Evolutionary conservation across 805 yeast genomes (phyloP).

Genomic region (Brettanomyces naardenensis): DNA sequence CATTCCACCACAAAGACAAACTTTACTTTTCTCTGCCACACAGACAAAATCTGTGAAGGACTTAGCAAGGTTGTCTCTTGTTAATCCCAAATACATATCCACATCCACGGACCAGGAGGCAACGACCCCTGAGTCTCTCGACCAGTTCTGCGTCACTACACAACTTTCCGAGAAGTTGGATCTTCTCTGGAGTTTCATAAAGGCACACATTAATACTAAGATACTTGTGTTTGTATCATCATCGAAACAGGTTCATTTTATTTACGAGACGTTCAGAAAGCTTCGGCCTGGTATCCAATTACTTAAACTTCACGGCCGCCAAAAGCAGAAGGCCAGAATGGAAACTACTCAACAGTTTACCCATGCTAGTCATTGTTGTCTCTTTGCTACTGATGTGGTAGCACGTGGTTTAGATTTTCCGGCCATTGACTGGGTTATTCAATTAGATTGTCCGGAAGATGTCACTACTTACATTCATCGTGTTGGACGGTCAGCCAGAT

Average conservation of each 20-base stretch:
- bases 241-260: conserved; percentile 85
- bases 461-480: conserved; percentile 83
- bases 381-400: conserved; percentile 85
- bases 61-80: conserved; percentile 69
- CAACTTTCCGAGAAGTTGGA: conserved; percentile 78
- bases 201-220: conserved; percentile 72
- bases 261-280: conserved; percentile 78
- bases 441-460: conserved; percentile 88
- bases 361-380: conserved; percentile 69
- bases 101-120: conserved; percentile 25
- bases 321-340: conserved; percentile 80
- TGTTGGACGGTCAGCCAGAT: conserved; percentile 85
- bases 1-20: conserved; percentile 75
- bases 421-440: conserved; percentile 91
- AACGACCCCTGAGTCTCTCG: conserved; percentile 71
- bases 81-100: conserved; percentile 53
- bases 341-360: conserved; percentile 77
- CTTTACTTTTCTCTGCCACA: conserved; percentile 81
- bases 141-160: conserved; percentile 72
- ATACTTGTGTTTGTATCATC: conserved; percentile 80
- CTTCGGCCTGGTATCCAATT: conserved; percentile 89
- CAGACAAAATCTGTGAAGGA: conserved; percentile 78
- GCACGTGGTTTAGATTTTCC: conserved; percentile 93
- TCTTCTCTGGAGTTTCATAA: conserved; percentile 76
- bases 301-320: conserved; percentile 81